Evolutionary conservation across 129 eudicot species (phyloP), one percentile per base, ranked within the genome.

Genomic region (Centaurea solstitialis): DNA sequence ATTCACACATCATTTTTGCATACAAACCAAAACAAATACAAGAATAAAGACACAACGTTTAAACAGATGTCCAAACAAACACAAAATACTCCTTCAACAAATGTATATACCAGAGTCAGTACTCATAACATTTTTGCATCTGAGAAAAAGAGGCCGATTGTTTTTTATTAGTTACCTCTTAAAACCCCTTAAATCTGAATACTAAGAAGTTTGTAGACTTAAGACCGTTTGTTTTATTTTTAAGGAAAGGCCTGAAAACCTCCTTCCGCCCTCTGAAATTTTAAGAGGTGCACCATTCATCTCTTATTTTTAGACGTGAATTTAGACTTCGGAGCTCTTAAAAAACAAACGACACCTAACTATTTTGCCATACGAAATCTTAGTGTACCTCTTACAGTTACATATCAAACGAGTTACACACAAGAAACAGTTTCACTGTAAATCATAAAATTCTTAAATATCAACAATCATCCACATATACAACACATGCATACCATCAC

Each of bases 61-160:
- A 17, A 75, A 75, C 47, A 53, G 50, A 18, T 13, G 67, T 61
- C 11, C 68, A 61, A 61, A 57, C 65, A 59, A n/a, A 53, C 70
- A 75, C 20, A 12, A n/a, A 18, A 61, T 61, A n/a, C 11, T 20
- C 21, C n/a, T 59, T 18, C 9, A 18, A 17, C 21, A 37, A 9
- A n/a, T 37, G 75, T n/a, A 47, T 12, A 6, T 47, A 1, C 59
- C 53, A 33, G 5, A 33, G 37, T 5, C 35, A 37, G 11, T 18
- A 75, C 18, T 24, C 76, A 75, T 12, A 74, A 20, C 75, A 74
- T 47, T 61, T 9, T 57, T 38, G 64, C 72, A 72, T 80, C 39
- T 13, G 12, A 72, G 22, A 15, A 62, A n/a, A n/a, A n/a, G n/a
- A n/a, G n/a, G n/a, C n/a, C n/a, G n/a, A n/a, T n/a, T n/a, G n/a